Conservation (phyloP, 805 yeast genomes). For the Candida golubevii region DNA sequence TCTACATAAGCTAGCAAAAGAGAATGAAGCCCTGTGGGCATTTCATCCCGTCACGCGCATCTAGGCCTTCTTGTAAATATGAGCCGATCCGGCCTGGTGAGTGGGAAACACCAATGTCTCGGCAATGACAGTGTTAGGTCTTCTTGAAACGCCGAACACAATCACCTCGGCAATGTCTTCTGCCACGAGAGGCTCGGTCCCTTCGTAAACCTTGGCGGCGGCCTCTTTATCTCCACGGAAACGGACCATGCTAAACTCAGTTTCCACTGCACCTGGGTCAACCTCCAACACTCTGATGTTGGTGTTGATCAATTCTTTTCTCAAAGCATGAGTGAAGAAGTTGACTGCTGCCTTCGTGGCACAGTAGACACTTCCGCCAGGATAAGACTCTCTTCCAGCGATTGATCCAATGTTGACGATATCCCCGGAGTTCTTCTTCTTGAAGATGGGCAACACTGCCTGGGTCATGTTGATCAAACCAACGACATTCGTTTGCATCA, state of each 20-base stretch:
- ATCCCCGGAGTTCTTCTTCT: constrained; percentile 33
- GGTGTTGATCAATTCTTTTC: constrained; percentile 36
- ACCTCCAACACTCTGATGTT: constrained; percentile 36
- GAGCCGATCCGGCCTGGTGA: constrained; percentile 33
- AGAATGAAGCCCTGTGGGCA: too few species aligned
- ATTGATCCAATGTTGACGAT: constrained; percentile 36
- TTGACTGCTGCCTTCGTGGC: constrained; percentile 37
- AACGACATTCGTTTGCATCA: constrained; percentile 36
- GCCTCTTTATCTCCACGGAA: constrained; percentile 28
- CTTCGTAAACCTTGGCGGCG: constrained; percentile 33
- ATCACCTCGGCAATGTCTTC: constrained; percentile 38
- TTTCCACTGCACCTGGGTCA: constrained; percentile 39
- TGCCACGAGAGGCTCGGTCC: constrained; percentile 31
- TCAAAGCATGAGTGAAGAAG: constrained; percentile 30
- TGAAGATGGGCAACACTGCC: constrained; percentile 34
- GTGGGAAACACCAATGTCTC: constrained; percentile 37
- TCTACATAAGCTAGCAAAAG: too few species aligned
- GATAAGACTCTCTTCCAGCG: constrained; percentile 37
- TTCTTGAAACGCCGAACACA: constrained; percentile 34
- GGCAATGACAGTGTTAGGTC: constrained; percentile 34
- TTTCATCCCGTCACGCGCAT: not conserved
- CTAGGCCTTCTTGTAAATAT: constrained; percentile 17
- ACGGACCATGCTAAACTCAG: constrained; percentile 36
- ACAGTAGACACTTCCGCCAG: constrained; percentile 38
- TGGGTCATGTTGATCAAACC: constrained; percentile 37